Percentiles rank a stretch among this genome's conserved stretches.
Evolutionary conservation across 805 yeast species (phyloP).

Genomic region (Sugiyamaella qingdaonensis): DNA sequence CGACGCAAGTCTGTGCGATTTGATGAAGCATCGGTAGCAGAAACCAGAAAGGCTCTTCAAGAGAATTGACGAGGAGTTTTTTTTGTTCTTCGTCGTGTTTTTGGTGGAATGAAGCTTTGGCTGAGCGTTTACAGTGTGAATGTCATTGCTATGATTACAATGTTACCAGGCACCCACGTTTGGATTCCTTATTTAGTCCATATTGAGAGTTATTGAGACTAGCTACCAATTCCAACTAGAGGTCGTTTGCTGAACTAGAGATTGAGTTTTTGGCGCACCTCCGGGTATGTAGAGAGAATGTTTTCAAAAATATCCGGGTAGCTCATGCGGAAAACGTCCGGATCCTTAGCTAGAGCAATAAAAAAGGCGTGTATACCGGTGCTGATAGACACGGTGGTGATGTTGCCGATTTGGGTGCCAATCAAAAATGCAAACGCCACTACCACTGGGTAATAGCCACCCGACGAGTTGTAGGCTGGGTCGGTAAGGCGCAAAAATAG

Average conservation of each 20-base stretch:
- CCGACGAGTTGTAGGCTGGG: slow-evolving; percentile 59
- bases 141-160: too few species aligned
- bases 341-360: slow-evolving; percentile 78
- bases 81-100: too few species aligned
- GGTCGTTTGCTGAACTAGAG: neutral
- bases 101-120: too few species aligned
- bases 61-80: neutral
- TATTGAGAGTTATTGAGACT: too few species aligned
- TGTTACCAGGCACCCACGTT: too few species aligned
- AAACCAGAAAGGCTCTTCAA: neutral
- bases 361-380: slow-evolving; percentile 82
- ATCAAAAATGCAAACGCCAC: slow-evolving; percentile 71
- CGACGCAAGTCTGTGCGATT: slow-evolving; percentile 26
- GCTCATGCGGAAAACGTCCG: slow-evolving; percentile 70
- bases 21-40: slow-evolving; percentile 9
- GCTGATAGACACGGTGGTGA: slow-evolving; percentile 68
- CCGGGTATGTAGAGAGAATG: slow-evolving; percentile 62
- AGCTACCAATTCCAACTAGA: too few species aligned
- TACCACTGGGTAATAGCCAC: slow-evolving; percentile 64
- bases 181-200: too few species aligned
- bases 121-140: too few species aligned
- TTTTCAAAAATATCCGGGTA: slow-evolving; percentile 67
- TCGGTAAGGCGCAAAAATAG: slow-evolving; percentile 62
- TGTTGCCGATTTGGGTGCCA: slow-evolving; percentile 68
- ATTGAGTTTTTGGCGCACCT: slow-evolving; percentile 53